Conservation (phyloP, 2,329 filamentous ascomycete species). For the Aureobasidium sp. region DNA sequence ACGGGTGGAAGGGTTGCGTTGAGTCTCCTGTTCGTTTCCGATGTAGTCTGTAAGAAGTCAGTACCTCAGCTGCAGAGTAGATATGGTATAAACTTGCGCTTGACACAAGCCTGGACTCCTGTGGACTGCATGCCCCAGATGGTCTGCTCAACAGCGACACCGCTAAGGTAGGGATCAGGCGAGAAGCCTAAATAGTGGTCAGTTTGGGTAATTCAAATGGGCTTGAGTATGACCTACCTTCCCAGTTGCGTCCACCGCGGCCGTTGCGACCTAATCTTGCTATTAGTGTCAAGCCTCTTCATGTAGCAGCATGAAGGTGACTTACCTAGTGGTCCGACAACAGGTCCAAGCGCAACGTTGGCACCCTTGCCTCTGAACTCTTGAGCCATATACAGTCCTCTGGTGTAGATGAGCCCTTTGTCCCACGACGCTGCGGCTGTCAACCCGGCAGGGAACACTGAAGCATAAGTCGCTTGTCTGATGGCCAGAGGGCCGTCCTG, state of each 20-base stretch:
- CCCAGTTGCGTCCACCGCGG: conserved; percentile 25
- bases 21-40: conserved; percentile 46
- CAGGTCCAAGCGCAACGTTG: conserved; percentile 51
- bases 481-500: conserved; percentile 36
- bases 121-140: conserved; percentile 37
- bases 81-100: conserved; percentile 28
- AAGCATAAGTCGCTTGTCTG: conserved; percentile 31
- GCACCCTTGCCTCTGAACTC: conserved; percentile 31
- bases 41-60: conserved; percentile 34
- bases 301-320: neutral
- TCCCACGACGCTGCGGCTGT: conserved; percentile 36
- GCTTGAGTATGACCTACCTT: conserved; percentile 23
- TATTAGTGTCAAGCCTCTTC: neutral
- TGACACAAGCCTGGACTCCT: conserved; percentile 41
- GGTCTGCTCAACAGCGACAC: conserved; percentile 38
- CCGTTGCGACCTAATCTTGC: neutral
- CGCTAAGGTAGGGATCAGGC: conserved; percentile 43
- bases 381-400: conserved; percentile 29
- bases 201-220: conserved; percentile 24
- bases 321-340: conserved; percentile 34
- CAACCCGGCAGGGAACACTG: conserved; percentile 34
- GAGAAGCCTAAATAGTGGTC: conserved; percentile 44
- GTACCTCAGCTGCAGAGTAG: conserved; percentile 21
- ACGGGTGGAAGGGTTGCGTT: conserved; percentile 28
- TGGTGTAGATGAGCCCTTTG: conserved; percentile 27